Base-by-base conservation (phyloP, 768 basidiomycete species). In the Boletus sp. region DNA sequence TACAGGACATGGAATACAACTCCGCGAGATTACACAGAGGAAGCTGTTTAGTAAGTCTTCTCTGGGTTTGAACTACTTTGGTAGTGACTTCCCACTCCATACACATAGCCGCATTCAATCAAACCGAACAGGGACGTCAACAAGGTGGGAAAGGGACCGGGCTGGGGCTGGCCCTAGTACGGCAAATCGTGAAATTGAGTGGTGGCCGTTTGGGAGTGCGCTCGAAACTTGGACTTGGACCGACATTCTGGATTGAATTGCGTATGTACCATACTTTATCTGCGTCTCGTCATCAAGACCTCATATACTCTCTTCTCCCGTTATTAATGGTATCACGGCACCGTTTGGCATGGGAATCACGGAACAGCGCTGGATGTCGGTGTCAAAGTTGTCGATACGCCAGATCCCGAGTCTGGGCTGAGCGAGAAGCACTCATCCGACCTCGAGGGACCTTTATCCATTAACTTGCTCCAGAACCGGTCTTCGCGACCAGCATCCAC, bases 161-260 rank as follows among this genome's bases (percentile, higher is more conserved):
- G 7, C 72, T 92, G 11, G 89, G 90, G 24, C 67, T 92, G 18
- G 89, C 90, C 2, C 77, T 92, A 7, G 88, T 90, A 45, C 80
- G 89, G 47, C 86, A 88, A 61, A 92, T 92, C 44, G 87, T 92
- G 62, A 87, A 85, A 64, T 72, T 90, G 40, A 85, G 81, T 49
- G 85, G 86, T 41, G 90, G 90, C 18, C 80, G 90, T 49, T 73
- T 91, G 30, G 90, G 86, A n/a, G 80, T 87, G n/a, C 75, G 72
- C 58, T 84, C 82, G 17, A 83, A 85, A 68, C 73, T 82, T 1
- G 80, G 82, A 8, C 76, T 82, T 62, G 94, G 94, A 15, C 90
- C 87, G 36, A 92, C 87, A 37, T 95, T 94, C 75, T 94, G 92
- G 93, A 87, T 92, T 9, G 90, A 92, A 69, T 71, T 92, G 36